Evolutionary conservation across 1,284 basidiomycete species (phyloP).

Genomic region (Phylloporus sp.): DNA sequence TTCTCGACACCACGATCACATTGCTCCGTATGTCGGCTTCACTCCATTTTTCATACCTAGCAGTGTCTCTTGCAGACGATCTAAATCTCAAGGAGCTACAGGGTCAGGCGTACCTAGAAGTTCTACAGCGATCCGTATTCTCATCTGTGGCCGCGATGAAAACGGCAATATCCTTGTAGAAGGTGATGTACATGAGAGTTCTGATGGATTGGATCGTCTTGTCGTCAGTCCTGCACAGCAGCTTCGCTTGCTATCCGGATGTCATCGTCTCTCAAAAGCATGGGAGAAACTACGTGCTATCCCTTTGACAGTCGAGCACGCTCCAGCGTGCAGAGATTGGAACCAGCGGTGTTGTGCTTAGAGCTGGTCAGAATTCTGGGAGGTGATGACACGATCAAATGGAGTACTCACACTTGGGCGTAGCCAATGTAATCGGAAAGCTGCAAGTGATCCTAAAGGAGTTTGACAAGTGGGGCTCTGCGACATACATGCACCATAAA

Average conservation of each 20-base stretch:
- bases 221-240: conserved; percentile 63
- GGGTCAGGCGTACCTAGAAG: conserved; percentile 72
- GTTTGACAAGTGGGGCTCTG: conserved; percentile 71
- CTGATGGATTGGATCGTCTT: conserved; percentile 50
- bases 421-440: conserved; percentile 70
- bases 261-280: conserved; percentile 64
- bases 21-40: conserved; percentile 64
- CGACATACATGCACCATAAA: conserved; percentile 77
- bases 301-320: conserved; percentile 67
- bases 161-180: conserved; percentile 28
- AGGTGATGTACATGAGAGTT: conserved; percentile 41
- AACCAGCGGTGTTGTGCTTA: conserved; percentile 72
- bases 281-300: conserved; percentile 68
- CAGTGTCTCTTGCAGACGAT: conserved; percentile 74
- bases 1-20: conserved; percentile 65
- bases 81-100: conserved; percentile 61
- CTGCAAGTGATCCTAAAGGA: conserved; percentile 66
- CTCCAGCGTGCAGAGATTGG: conserved; percentile 68
- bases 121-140: conserved; percentile 66
- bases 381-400: conserved; percentile 69
- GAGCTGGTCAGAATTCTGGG: conserved; percentile 74
- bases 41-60: conserved; percentile 69
- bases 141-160: conserved; percentile 45
- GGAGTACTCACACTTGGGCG: conserved; percentile 59
- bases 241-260: conserved; percentile 68